Base-by-base conservation (phyloP, 2,329 filamentous ascomycete genomes). In the Colletotrichum phormii region DNA sequence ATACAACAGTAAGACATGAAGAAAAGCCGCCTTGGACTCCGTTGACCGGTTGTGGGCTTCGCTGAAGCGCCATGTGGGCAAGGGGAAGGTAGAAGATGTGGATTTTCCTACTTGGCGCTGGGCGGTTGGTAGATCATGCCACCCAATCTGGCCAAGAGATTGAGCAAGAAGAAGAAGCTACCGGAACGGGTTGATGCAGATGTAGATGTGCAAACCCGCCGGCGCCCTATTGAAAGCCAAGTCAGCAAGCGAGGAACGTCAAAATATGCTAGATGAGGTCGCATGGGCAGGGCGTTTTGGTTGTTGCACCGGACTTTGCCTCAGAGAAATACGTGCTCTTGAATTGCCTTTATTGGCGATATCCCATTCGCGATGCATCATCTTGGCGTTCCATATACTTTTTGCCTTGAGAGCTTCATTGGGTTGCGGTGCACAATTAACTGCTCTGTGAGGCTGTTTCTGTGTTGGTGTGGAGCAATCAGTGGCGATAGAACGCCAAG, bases 111-210 rank as follows among this genome's bases (percentile, higher is more conserved):
- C 62, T 53, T 54, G 62, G 49, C 62, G 62, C 65, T 70, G 53
- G 66, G 70, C 66, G 66, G 15, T 8, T 46, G 42, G 66, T 61
- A 51, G 70, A 72, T 72, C 66, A 61, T 72, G 59, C 29, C 65
- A 68, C 64, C 69, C 51, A 72, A 71, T 63, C 68, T 71, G 64
- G 69, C 69, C 64, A 64, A 72, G 69, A 69, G 42, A 12, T 58
- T 35, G 57, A 22, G 42, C n/a, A 18, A 24, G n/a, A 15, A 51
- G 35, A 42, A 2, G 5, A 42, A 42, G 35, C 35, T 42, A 42
- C 35, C 29, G n/a, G 8, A 8, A 22, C 22, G 55, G 57, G 33
- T 18, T 31, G 31, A 18, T 42, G 18, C 37, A 7, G 26, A 62
- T 62, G 60, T 12, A 33, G 60, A 62, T 51, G 26, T 13, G 26